A percentile compares a stretch with the other conserved stretches of the same genome.
These are phyloP conservation scores for Closterium sp. DNA, from an alignment of 139 green algal species.

Conservation along the genomic window DNA sequence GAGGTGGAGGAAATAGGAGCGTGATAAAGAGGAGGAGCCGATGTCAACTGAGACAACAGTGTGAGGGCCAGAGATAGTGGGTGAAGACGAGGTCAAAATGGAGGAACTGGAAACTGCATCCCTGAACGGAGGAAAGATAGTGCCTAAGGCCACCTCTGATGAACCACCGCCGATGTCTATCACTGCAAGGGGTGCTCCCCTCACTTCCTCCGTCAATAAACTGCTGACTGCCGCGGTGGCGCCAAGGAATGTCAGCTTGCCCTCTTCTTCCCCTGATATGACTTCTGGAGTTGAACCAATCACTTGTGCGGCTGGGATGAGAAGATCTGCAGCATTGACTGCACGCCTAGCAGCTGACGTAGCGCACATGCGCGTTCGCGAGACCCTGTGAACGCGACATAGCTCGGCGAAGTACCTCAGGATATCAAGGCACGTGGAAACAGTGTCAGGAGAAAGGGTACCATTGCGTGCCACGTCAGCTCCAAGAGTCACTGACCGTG, in stretches of 20 bases:
- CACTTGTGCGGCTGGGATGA: neutral
- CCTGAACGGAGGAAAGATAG: neutral
- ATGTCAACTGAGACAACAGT: neutral
- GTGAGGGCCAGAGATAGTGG: neutral
- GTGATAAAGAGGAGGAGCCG: neutral
- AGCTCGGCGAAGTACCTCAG: neutral
- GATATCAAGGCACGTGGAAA: neutral
- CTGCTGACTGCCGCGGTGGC: neutral
- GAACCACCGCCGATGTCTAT: neutral
- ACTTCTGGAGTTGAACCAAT: neutral
- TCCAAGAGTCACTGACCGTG: neutral
- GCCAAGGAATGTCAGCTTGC: neutral
- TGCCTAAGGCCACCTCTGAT: neutral
- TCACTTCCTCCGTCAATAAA: neutral
- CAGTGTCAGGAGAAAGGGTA: neutral
- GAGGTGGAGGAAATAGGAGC: neutral
- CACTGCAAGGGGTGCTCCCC: neutral
- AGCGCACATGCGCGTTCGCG: neutral
- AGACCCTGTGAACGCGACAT: neutral
- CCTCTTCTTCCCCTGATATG: neutral
- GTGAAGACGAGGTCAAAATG: neutral
- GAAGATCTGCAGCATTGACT: neutral
- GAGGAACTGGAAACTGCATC: neutral
- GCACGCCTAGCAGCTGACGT: neutral
- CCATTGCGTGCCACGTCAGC: neutral